phyloP scores from a whole-genome alignment of 2,329 filamentous ascomycete genomes.

The Teratosphaeria epicoccoides region DNA sequence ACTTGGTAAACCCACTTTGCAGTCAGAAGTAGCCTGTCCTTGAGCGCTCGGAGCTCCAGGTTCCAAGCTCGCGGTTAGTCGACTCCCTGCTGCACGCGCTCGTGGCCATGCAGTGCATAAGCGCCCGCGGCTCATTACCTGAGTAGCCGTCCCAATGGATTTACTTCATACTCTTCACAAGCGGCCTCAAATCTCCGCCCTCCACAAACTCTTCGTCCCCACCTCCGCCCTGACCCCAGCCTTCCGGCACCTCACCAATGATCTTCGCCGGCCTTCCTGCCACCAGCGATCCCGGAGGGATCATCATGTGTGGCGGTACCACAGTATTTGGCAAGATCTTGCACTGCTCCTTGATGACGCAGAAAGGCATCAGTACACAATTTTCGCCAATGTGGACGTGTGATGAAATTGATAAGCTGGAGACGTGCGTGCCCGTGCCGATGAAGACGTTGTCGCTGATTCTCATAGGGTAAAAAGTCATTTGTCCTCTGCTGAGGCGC shows the following conservation, averaged over 20 bases:
- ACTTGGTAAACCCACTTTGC: no score
- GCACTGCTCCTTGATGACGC: slow-evolving; percentile 88
- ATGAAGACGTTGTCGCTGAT: slow-evolving; percentile 93
- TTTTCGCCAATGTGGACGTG: slow-evolving; percentile 77
- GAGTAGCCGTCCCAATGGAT: not conserved
- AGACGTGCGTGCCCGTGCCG: slow-evolving; percentile 56
- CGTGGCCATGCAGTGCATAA: not conserved
- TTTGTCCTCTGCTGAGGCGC: slow-evolving; percentile 62
- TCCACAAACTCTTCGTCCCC: slow-evolving; percentile 39
- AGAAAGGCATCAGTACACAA: slow-evolving; percentile 72
- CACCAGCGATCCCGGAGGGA: slow-evolving; percentile 87
- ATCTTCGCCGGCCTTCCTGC: slow-evolving; percentile 70
- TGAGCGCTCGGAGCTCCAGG: no score
- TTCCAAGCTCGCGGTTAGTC: no score
- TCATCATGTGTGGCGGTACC: slow-evolving; percentile 77
- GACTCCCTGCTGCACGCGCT: no score
- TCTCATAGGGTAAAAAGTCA: slow-evolving; percentile 79
- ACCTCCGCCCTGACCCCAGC: slow-evolving; percentile 39
- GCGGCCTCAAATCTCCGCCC: slow-evolving; percentile 38
- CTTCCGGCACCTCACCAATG: slow-evolving; percentile 69
- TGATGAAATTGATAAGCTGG: slow-evolving; percentile 71
- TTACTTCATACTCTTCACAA: slow-evolving; percentile 38
- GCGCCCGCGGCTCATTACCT: not conserved
- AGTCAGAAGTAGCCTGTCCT: no score
- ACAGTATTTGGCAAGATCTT: slow-evolving; percentile 76